These are phyloP conservation scores for Theileria luwenshuni DNA, from an alignment of 169 alveolate species.

Conservation along the genomic window DNA sequence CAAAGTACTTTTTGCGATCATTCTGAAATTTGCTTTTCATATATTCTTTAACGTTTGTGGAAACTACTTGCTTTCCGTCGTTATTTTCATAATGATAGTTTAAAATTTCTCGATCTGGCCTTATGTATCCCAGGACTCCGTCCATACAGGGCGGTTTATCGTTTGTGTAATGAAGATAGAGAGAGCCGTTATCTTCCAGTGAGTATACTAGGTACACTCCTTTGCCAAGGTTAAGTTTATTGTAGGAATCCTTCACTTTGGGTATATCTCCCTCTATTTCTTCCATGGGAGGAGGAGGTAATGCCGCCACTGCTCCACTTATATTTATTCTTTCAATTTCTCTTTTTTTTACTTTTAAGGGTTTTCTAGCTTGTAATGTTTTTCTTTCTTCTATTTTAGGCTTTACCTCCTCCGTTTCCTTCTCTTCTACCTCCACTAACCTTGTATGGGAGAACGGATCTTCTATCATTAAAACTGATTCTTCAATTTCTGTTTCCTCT, in stretches of 20 bases:
- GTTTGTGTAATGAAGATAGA: constrained; percentile 29
- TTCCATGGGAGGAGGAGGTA: constrained; percentile 55
- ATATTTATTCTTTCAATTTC: constrained; percentile 19
- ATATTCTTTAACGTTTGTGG: constrained; percentile 52
- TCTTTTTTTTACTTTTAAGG: constrained; percentile 33
- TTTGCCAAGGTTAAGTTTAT: constrained; percentile 22
- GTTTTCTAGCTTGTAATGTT: constrained; percentile 11
- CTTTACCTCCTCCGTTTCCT: constrained; percentile 17
- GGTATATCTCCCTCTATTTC: constrained; percentile 54
- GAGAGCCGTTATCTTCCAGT: constrained; percentile 43
- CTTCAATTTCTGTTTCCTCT: not conserved
- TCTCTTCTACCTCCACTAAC: constrained; percentile 21
- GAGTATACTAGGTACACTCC: constrained; percentile 64
- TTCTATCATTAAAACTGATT: constrained; percentile 1
- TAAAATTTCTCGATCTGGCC: constrained; percentile 55
- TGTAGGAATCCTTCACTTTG: constrained; percentile 25
- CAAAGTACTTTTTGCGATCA: constrained; percentile 73
- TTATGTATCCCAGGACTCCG: constrained; percentile 64
- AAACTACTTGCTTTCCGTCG: constrained; percentile 51
- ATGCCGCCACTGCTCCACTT: constrained; percentile 69
- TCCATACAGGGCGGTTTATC: constrained; percentile 20
- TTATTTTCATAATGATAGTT: constrained; percentile 65
- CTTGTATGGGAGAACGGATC: not conserved
- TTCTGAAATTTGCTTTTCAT: constrained; percentile 71
- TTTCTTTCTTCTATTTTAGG: constrained; percentile 3